These are phyloP conservation scores for Paradendryphiella salina DNA, from an alignment of 2,329 filamentous ascomycete genomes.

Conservation along the genomic window DNA sequence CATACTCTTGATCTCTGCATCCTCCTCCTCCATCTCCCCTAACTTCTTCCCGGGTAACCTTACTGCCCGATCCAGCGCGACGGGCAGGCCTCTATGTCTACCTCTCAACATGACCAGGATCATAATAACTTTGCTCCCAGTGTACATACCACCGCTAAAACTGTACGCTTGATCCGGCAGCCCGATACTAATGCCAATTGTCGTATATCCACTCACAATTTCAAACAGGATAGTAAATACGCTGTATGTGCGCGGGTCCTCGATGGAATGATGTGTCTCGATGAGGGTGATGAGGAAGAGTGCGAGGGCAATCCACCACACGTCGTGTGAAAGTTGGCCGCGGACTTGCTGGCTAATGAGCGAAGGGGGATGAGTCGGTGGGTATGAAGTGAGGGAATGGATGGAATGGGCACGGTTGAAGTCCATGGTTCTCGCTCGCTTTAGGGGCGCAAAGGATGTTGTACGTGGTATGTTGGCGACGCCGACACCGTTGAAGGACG, in stretches of 20 bases:
- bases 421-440: no score
- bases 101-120: no score
- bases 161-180: constrained; percentile 27
- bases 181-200: constrained; percentile 27
- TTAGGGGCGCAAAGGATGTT: no score
- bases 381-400: constrained; percentile 8
- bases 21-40: no score
- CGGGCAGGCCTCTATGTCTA: no score
- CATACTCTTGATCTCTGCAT: no score
- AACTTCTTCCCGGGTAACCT: no score
- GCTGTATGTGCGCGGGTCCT: constrained; percentile 25
- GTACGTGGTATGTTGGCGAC: no score
- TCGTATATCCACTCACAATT: constrained; percentile 29
- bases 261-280: constrained; percentile 28
- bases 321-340: constrained; percentile 29
- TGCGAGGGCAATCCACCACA: constrained; percentile 30
- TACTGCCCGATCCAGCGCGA: no score
- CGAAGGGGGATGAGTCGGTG: constrained; percentile 19
- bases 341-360: constrained; percentile 29
- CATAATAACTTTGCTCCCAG: no score
- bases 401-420: no score
- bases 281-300: constrained; percentile 31
- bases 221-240: constrained; percentile 29
- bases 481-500: no score
- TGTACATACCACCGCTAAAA: constrained; percentile 19